Base-by-base conservation (phyloP, 2,329 filamentous ascomycete genomes). In the Monosporascus sp. region DNA sequence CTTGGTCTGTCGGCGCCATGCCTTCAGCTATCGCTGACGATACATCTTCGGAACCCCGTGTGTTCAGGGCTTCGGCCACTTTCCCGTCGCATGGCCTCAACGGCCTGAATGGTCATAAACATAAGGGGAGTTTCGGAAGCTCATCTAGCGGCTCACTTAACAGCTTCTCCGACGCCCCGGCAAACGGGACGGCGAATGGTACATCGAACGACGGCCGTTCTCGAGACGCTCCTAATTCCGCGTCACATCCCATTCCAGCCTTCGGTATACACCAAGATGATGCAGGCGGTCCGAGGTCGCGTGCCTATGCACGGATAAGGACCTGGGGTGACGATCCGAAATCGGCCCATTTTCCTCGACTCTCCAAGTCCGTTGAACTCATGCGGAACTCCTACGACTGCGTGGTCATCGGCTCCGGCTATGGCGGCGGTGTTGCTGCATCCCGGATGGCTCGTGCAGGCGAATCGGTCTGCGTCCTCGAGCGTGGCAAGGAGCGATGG, bases 351-450 rank as follows among this genome's bases (percentile, higher is more conserved):
- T 83, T 76, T 55, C 81, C 80, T 1, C 74, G 81, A 1, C 77
- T 85, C 54, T 81, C 80, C 22, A 78, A 74, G 54, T 76, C 80
- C 0, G 74, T 85, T 14, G 78, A 84, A 62, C 68, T 83, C 25
- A 77, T 86, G 63, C 74, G 77, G 25, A 70, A 72, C 51, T 70
- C 70, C 6, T 88, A 89, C 59, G 85, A 88, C 67, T 80, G 80
- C 39, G 77, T 89, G 11, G 82, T 88, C 31, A 81, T 88, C 53
- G 85, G 85, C 1, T 86, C 83, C 9, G 85, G 85, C 1, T 89
- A 88, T 65, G 85, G 85, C 24, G 84, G 83, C 39, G 81, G 78
- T 24, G 80, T 88, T 20, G 84, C 85, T 3, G 85, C 84, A 0
- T 81, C 82, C 22, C 76, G 84, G 11, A 82, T 87, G 77, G 79